Evolutionary conservation across 2,329 filamentous ascomycete species (phyloP), one percentile per base, ranked within the genome.

Genomic region (Diplodia corticola): DNA sequence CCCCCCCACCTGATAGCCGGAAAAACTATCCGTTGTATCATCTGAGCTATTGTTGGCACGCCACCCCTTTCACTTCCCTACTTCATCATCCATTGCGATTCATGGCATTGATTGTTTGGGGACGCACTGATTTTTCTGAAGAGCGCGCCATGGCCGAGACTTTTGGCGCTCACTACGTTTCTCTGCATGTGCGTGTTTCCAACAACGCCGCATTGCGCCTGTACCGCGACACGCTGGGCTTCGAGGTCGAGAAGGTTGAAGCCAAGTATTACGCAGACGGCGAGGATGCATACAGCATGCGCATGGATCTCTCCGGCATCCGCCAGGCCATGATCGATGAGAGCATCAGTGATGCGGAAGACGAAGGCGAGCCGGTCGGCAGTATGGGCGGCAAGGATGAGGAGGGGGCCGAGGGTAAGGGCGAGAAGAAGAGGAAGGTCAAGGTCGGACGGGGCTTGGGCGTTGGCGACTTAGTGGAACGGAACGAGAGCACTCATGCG

Each of bases 81-180:
- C 26, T 22, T 6, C 24, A 24, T n/a, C 17, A n/a, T 30, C 22
- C 48, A 7, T 15, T 30, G 13, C 7, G 2, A 53, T 24, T 33
- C 20, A 12, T 7, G 17, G 22, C 9, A 12, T 4, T 1, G 5
- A 22, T 30, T 28, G 24, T 44, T 17, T 24, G 5, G 33, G 24
- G 44, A 26, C 26, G 7, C 26, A 46, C 37, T 59, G 30, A 44
- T 22, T 35, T 15, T 17, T 24, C 22, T 70, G 24, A 59, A 94
- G 91, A 97, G 82, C 86, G 92, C 73, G 95, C 95, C 73, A 99
- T 99, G 95, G 93, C 93, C 67, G 95, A 99, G 80, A 93, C 91
- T 37, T 97, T 94, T 77, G 86, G 88, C 73, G 95, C 93, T 1
- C 87, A 91, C 76, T 98, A 97, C 82, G 94, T 99, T 75, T 96